phyloP scores from a whole-genome alignment of 495 filamentous ascomycete genomes.

The Apodospora peruviana region DNA sequence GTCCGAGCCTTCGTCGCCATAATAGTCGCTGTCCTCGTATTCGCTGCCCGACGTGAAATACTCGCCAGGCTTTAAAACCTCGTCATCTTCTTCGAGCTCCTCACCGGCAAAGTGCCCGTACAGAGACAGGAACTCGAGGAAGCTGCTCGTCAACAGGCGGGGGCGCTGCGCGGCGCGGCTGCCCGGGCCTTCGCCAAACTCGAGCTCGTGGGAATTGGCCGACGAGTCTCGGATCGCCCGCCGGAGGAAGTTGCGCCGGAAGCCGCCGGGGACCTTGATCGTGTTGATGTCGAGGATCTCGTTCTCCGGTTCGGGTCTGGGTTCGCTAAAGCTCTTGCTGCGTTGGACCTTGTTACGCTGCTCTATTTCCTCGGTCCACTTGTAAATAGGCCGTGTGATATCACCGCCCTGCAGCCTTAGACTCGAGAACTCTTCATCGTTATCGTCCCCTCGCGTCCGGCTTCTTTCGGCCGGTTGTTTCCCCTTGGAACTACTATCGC shows the following conservation, averaged over 20 bases:
- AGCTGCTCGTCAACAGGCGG: conserved; percentile 77
- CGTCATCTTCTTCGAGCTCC: conserved; percentile 91
- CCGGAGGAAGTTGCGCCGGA: conserved; percentile 81
- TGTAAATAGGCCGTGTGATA: conserved; percentile 88
- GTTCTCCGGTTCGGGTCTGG: conserved; percentile 68
- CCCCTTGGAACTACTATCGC: conserved; percentile 42
- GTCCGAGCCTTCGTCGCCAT: conserved; percentile 45
- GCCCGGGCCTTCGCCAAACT: conserved; percentile 31
- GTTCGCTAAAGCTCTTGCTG: conserved; percentile 78
- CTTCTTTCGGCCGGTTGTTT: conserved; percentile 40
- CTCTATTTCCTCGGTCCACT: conserved; percentile 81
- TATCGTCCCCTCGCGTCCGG: conserved; percentile 37
- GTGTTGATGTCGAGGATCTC: conserved; percentile 75
- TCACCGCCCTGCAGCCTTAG: conserved; percentile 88
- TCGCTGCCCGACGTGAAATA: conserved; percentile 73
- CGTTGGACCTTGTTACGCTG: conserved; percentile 55
- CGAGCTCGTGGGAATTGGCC: conserved; percentile 39
- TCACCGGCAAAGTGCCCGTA: conserved; percentile 98
- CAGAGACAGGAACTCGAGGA: conserved; percentile 88
- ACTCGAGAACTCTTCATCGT: conserved; percentile 88
- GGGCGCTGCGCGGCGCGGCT: conserved; percentile 37
- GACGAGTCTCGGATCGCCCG: conserved; percentile 57
- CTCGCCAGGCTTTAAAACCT: conserved; percentile 74
- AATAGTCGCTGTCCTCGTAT: conserved; percentile 33
- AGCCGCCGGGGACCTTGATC: conserved; percentile 89